These are phyloP conservation scores for Aureobasidium sp. DNA, from an alignment of 2,329 filamentous ascomycete species.

Conservation along the genomic window DNA sequence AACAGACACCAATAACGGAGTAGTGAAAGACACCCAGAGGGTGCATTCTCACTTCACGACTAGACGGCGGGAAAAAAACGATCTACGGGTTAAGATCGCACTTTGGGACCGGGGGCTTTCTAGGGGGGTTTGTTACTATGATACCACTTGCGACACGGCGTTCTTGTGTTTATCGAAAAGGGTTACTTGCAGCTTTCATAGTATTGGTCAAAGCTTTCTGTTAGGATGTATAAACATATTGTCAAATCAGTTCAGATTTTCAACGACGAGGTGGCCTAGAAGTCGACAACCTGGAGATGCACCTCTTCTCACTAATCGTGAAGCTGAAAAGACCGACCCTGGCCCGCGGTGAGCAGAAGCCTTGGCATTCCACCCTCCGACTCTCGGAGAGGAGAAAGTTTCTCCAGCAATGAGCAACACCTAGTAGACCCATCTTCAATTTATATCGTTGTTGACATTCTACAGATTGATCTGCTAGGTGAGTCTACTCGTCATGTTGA, in stretches of 20 bases:
- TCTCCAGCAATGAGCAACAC: conserved; percentile 11
- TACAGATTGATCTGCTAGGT: background rate
- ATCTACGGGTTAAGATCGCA: background rate
- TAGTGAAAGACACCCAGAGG: background rate
- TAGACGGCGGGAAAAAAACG: background rate
- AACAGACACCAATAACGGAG: background rate
- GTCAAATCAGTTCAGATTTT: background rate
- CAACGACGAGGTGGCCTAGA: background rate
- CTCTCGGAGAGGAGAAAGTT: conserved; percentile 10
- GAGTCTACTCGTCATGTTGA: background rate
- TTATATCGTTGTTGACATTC: background rate
- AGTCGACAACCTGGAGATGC: background rate
- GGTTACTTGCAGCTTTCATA: background rate
- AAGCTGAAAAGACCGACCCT: background rate
- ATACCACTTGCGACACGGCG: conserved; percentile 9
- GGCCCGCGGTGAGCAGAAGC: background rate
- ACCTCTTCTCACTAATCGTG: background rate
- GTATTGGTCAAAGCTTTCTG: background rate
- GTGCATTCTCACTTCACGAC: background rate
- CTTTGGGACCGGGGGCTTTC: background rate
- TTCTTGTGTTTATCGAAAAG: background rate
- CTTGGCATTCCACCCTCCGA: conserved; percentile 1
- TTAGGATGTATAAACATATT: background rate
- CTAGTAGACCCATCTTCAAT: background rate
- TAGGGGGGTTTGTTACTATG: background rate